Evolutionary conservation across 2,329 filamentous ascomycete species (phyloP).

Genomic region (Parafenestella ontariensis): DNA sequence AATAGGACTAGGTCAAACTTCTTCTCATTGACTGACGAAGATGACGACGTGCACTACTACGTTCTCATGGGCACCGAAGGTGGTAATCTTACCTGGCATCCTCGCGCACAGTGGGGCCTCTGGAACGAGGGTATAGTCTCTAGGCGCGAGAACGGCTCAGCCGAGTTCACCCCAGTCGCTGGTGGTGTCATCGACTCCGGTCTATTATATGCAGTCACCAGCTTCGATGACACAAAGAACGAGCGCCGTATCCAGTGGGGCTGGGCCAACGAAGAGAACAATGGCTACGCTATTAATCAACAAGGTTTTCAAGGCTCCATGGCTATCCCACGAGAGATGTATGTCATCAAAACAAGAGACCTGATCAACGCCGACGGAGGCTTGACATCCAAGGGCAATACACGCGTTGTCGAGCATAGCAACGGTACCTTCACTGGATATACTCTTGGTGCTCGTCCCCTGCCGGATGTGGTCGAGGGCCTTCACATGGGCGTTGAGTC

Average conservation of each 20-base stretch:
- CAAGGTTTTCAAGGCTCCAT: conserved; percentile 55
- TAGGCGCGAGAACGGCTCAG: conserved; percentile 54
- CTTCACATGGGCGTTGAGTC: conserved; percentile 41
- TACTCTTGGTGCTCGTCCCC: conserved; percentile 54
- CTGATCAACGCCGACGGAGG: conserved; percentile 47
- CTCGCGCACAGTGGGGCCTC: conserved; percentile 52
- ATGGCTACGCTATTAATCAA: conserved; percentile 51
- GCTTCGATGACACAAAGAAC: conserved; percentile 58
- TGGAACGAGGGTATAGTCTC: conserved; percentile 56
- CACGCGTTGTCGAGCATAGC: conserved; percentile 41
- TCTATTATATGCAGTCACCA: conserved; percentile 54
- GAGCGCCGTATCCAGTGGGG: conserved; percentile 57
- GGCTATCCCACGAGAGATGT: conserved; percentile 55
- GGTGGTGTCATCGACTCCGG: conserved; percentile 56
- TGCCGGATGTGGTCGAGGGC: conserved; percentile 53
- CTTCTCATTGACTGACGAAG: conserved; percentile 53
- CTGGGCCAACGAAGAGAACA: conserved; percentile 55
- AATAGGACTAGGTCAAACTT: conserved; percentile 48
- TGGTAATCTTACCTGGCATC: conserved; percentile 53
- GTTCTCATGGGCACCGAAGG: conserved; percentile 54
- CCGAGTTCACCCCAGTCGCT: conserved; percentile 53
- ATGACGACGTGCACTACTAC: conserved; percentile 55
- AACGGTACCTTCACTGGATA: conserved; percentile 53
- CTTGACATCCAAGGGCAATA: conserved; percentile 45
- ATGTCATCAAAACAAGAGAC: conserved; percentile 52